Percentiles rank a stretch among this genome's conserved stretches.
Evolutionary conservation across 192 early-diverging fungal species (phyloP).

Genomic region (Rhizophlyctis rosea): DNA sequence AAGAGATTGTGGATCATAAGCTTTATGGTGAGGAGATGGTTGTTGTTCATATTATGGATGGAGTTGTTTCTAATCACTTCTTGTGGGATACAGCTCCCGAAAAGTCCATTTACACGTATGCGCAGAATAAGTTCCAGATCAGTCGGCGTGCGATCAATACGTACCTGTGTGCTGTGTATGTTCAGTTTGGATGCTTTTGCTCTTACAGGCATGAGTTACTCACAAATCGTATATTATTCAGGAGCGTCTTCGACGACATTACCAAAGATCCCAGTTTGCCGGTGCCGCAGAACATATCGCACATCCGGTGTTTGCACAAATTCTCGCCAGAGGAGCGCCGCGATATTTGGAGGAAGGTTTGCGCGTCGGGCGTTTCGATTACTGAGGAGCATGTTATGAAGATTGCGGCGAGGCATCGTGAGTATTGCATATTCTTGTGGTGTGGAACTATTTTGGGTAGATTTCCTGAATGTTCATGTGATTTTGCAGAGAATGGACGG

Average conservation of each 20-base stretch:
- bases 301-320: slow-evolving; percentile 33
- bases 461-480: too few species aligned
- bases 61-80: too few species aligned
- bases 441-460: too few species aligned
- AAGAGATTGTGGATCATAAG: too few species aligned
- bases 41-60: too few species aligned
- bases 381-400: slow-evolving; percentile 31
- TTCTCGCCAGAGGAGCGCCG: slow-evolving; percentile 24
- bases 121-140: slow-evolving; percentile 21
- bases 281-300: slow-evolving; percentile 31
- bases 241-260: slow-evolving; percentile 32
- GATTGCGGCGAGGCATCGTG: slow-evolving; percentile 18
- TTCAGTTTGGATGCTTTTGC: background rate
- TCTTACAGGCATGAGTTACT: background rate
- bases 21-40: too few species aligned
- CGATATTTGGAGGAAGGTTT: slow-evolving; percentile 23
- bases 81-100: too few species aligned
- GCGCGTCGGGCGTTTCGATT: slow-evolving; percentile 11
- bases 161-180: slow-evolving; percentile 32
- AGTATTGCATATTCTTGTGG: too few species aligned
- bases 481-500: too few species aligned
- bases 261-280: slow-evolving; percentile 23
- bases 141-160: slow-evolving; percentile 34
- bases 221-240: slow-evolving; percentile 2
- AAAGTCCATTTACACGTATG: too few species aligned